Percentiles rank a stretch among this genome's conserved stretches.
phyloP scores from a whole-genome alignment of 768 basidiomycete species.

The Tremella fuciformis region DNA sequence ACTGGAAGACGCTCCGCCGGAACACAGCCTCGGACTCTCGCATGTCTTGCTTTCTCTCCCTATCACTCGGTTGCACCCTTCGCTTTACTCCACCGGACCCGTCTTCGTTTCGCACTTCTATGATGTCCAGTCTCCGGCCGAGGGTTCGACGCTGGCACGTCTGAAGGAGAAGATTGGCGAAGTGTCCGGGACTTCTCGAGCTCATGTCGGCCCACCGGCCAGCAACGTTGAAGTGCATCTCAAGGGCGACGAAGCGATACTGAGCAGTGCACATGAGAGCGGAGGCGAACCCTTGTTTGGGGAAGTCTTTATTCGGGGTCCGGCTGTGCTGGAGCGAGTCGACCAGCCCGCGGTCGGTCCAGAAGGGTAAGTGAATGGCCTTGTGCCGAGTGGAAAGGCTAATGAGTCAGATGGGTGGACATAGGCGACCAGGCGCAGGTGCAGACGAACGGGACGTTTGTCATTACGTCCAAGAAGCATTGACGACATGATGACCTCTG shows the following conservation, averaged over 20 bases:
- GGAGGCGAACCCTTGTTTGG: conserved; percentile 24
- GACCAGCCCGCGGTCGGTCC: conserved; percentile 44
- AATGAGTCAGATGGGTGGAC: conserved; percentile 54
- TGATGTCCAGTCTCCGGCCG: conserved; percentile 66
- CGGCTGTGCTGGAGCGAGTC: conserved; percentile 64
- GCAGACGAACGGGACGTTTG: conserved; percentile 67
- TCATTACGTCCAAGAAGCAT: conserved; percentile 3
- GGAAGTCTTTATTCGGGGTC: conserved; percentile 62
- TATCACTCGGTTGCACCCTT: conserved; percentile 63
- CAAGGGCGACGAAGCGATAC: conserved; percentile 62
- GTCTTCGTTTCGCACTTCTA: conserved; percentile 77
- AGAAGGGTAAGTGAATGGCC: conserved; percentile 20
- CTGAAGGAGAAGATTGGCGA: background rate
- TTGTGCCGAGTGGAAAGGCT: conserved; percentile 1
- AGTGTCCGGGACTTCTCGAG: conserved; percentile 16
- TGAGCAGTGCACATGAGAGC: conserved; percentile 1
- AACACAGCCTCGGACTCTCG: conserved; percentile 54
- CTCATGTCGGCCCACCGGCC: conserved; percentile 74
- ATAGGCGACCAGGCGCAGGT: conserved; percentile 57
- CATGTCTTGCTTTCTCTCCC: conserved; percentile 76
- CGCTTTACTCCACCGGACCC: conserved; percentile 66
- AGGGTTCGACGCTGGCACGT: conserved; percentile 9
- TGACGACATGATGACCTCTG: no score
- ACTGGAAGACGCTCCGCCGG: conserved; percentile 18
- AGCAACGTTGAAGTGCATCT: conserved; percentile 81